phyloP scores from a whole-genome alignment of 805 yeast genomes.

The Torulaspora franciscae region DNA sequence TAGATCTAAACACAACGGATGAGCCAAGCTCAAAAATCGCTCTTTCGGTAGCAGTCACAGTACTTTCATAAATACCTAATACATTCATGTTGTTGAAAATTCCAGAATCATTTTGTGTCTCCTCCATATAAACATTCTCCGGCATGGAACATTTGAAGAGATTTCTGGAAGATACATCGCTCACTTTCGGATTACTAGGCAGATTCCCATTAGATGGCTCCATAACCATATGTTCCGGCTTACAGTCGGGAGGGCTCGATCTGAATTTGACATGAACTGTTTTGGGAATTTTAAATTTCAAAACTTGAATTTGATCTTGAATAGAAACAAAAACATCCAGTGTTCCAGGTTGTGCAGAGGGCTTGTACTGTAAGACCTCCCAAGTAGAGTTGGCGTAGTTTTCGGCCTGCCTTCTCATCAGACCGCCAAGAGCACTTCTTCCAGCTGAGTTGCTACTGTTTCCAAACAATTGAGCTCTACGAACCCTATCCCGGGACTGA shows the following conservation, averaged over 20 bases:
- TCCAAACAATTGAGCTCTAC: conserved; percentile 80
- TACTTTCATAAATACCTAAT: conserved; percentile 70
- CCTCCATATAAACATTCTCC: conserved; percentile 55
- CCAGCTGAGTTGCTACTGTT: conserved; percentile 46
- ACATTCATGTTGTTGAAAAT: conserved; percentile 58
- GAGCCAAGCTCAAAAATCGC: conserved; percentile 77
- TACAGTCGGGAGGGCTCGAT: conserved; percentile 37
- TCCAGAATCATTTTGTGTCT: conserved; percentile 53
- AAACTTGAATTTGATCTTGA: conserved; percentile 65
- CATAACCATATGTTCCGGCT: conserved; percentile 49
- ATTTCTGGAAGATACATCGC: conserved; percentile 40
- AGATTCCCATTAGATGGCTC: conserved; percentile 56
- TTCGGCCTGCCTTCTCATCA: conserved; percentile 76
- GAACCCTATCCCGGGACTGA: conserved; percentile 64
- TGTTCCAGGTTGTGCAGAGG: conserved; percentile 62
- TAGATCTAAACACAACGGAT: conserved; percentile 62
- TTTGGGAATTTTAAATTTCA: conserved; percentile 70
- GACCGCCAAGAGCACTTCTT: conserved; percentile 58
- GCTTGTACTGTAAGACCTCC: conserved; percentile 74
- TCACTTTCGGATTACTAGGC: conserved; percentile 57
- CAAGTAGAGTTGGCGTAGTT: conserved; percentile 71
- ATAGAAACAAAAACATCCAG: conserved; percentile 67
- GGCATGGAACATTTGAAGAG: conserved; percentile 65
- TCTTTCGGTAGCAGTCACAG: conserved; percentile 61
- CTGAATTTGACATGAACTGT: conserved; percentile 65